phyloP scores from a whole-genome alignment of 331 rosid species.

The Ulmus americana region DNA sequence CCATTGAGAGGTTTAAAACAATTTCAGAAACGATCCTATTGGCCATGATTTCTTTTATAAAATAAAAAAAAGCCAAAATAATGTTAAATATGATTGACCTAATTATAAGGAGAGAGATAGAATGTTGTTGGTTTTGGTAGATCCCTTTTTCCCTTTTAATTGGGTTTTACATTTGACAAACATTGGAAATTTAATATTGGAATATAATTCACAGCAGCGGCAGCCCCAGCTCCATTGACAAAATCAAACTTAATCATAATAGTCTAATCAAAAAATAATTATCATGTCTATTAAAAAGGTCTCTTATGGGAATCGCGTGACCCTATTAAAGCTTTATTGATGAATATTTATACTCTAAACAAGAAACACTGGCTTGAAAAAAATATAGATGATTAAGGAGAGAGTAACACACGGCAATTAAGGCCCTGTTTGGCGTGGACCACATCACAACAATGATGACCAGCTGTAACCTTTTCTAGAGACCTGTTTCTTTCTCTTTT shows the following conservation, averaged over 20 bases:
- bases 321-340: slow-evolving; percentile 13
- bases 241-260: neutral
- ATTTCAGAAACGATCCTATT: neutral
- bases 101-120: neutral
- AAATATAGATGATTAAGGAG: neutral
- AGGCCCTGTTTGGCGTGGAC: slow-evolving; percentile 33
- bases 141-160: neutral
- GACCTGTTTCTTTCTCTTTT: slow-evolving; percentile 3
- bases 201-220: neutral
- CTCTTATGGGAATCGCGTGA: slow-evolving; percentile 10
- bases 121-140: too few species aligned
- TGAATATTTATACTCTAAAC: slow-evolving; percentile 6
- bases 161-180: neutral
- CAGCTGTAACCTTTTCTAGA: slow-evolving; percentile 20
- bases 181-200: neutral
- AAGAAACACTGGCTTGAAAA: slow-evolving; percentile 8
- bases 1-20: too few species aligned
- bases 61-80: neutral
- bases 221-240: neutral
- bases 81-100: slow-evolving; percentile 6
- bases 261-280: slow-evolving; percentile 7
- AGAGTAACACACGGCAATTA: slow-evolving; percentile 19
- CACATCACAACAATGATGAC: slow-evolving; percentile 33
- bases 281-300: slow-evolving; percentile 7
- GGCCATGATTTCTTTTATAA: neutral